phyloP scores from a whole-genome alignment of 2,329 filamentous ascomycete species.

The Ilyonectria sp. region DNA sequence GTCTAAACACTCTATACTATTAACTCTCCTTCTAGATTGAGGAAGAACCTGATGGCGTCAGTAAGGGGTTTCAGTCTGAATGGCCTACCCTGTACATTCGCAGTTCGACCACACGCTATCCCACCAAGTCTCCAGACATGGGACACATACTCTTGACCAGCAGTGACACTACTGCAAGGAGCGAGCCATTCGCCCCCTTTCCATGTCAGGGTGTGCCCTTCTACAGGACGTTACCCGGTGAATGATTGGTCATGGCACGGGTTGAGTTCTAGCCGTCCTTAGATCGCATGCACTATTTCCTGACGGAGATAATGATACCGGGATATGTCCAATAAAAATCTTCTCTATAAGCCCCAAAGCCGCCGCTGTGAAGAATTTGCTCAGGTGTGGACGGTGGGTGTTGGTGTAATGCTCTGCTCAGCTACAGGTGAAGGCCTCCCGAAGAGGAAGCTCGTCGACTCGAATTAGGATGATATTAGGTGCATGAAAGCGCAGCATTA shows the following conservation, averaged over 20 bases:
- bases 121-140: not conserved
- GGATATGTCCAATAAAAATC: slow-evolving; percentile 1
- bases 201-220: not conserved
- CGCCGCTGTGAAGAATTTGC: not conserved
- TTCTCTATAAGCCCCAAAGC: slow-evolving; percentile 6
- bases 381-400: not conserved
- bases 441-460: not conserved
- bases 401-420: not conserved
- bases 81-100: not conserved
- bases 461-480: slow-evolving; percentile 13
- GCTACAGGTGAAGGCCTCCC: not conserved
- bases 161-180: not conserved
- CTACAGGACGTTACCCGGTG: slow-evolving; percentile 9
- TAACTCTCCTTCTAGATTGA: not conserved
- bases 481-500: not conserved
- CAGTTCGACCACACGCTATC: not conserved
- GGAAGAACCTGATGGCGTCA: not conserved
- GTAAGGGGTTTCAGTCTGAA: not conserved
- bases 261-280: not conserved
- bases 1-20: not conserved
- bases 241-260: not conserved
- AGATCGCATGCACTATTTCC: slow-evolving; percentile 10
- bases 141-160: not conserved
- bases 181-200: not conserved
- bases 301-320: not conserved